Base-by-base conservation (phyloP, 2,329 filamentous ascomycete species). In the Tolypocladium pustulatum region DNA sequence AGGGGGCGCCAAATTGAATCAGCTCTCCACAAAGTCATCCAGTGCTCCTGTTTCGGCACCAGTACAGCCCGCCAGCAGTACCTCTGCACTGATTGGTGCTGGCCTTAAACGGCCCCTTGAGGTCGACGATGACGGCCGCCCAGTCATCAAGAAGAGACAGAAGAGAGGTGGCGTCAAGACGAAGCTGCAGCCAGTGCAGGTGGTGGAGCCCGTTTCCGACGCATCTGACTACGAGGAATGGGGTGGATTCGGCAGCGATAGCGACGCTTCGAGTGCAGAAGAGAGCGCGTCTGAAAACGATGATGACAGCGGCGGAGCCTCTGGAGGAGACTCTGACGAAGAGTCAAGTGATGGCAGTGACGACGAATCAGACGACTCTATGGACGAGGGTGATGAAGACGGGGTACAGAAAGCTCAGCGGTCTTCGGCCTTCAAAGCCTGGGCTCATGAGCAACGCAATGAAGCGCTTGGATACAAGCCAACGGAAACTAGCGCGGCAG, bases 51-150 rank as follows among this genome's bases (percentile, higher is more conserved):
- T 60, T n/a, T 20, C 60, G n/a, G 40, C 59, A 8, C 49, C 56
- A 17, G 27, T 58, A 2, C 62, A 64, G 32, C 36, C 59, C 25
- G 43, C 54, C 6, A 51, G 36, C 40, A 52, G 22, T 27, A 37
- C 36, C 43, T 22, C 51, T 40, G 58, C 60, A 58, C n/a, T 59
- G 13, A 56, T 84, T 57, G 94, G 94, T 25, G 87, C 86, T 61
- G 94, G 94, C 8, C 73, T 99, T 60, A 97, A 97, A 71, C 82
- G 92, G 49, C 91, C 92, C 1, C 77, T 99, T 13, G 89, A 96
- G 52, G 65, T 91, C 12, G 91, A 90, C 62, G 85, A 90, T 1
- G 84, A 87, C 60, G 91, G 93, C 8, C 85, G 84, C 58, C 94
- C 93, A 0, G 78, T 96, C 3, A 84, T 97, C 56, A 87, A 89